Evolutionary conservation across 225 moss, liverwort and hornwort species (phyloP).

Genomic region (Asterella californica): DNA sequence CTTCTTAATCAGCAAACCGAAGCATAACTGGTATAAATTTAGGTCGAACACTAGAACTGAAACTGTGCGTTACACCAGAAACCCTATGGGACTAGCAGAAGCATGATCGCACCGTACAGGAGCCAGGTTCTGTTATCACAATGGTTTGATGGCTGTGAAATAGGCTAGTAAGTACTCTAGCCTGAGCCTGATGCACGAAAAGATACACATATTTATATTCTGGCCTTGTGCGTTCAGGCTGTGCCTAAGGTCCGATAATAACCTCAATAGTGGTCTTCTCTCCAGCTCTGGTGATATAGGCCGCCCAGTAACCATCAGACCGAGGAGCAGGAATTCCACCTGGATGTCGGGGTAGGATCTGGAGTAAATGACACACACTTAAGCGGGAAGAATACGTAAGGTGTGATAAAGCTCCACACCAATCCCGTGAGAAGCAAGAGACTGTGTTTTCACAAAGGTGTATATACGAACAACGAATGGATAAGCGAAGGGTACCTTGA

Average conservation of each 20-base stretch:
- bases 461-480: background rate
- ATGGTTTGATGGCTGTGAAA: too few relatives aligned
- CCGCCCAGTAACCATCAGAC: slow-evolving; percentile 83
- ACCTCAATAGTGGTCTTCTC: slow-evolving; percentile 91
- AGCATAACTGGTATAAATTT: background rate
- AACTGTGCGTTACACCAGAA: background rate
- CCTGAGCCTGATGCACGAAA: too few relatives aligned
- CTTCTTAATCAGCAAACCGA: background rate
- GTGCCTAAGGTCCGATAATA: background rate
- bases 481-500: slow-evolving; percentile 38
- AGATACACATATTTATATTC: too few relatives aligned
- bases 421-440: background rate
- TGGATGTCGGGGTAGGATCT: slow-evolving; percentile 53
- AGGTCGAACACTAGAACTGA: background rate
- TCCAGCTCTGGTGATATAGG: slow-evolving; percentile 89
- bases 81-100: background rate
- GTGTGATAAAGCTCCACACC: background rate
- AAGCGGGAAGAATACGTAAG: background rate
- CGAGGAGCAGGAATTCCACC: slow-evolving; percentile 41
- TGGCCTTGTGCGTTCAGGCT: background rate
- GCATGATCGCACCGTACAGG: too few relatives aligned
- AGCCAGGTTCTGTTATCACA: too few relatives aligned
- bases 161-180: background rate
- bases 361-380: background rate
- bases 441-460: background rate